Evolutionary conservation across 371 early-diverging fungal species (phyloP).

Genomic region (Rhizomucor miehei): DNA sequence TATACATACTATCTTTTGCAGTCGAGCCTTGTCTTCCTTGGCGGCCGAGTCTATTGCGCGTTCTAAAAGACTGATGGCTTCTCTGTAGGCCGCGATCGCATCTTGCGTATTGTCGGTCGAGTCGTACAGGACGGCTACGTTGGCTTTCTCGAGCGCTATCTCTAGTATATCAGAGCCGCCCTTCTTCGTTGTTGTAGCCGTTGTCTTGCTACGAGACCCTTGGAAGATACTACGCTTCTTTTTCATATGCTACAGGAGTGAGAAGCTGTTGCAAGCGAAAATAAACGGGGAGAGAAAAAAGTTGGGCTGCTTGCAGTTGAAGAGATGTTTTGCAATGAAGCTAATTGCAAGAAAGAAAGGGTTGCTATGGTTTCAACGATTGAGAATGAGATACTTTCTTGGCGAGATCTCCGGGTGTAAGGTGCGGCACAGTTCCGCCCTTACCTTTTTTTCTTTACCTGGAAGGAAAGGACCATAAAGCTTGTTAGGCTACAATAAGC

Average conservation of each 20-base stretch:
- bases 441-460: too few species aligned
- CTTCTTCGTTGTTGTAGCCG: slow-evolving; percentile 1
- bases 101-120: slow-evolving; percentile 9
- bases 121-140: slow-evolving; percentile 23
- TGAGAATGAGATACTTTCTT: too few species aligned
- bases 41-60: slow-evolving; percentile 11
- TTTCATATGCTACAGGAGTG: neutral
- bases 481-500: too few species aligned
- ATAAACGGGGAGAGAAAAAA: neutral
- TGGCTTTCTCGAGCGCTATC: slow-evolving; percentile 25
- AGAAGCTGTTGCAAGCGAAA: too few species aligned
- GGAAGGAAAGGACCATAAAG: too few species aligned
- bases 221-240: slow-evolving; percentile 12
- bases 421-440: too few species aligned
- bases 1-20: slow-evolving; percentile 26
- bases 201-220: slow-evolving; percentile 9
- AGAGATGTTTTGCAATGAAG: neutral
- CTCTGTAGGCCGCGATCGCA: slow-evolving; percentile 21
- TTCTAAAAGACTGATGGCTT: slow-evolving; percentile 18
- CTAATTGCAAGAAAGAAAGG: slow-evolving; percentile 2
- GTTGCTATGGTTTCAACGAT: neutral
- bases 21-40: slow-evolving; percentile 12
- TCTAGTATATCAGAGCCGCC: slow-evolving; percentile 7
- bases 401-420: too few species aligned
- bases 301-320: neutral